phyloP scores from a whole-genome alignment of 2,329 filamentous ascomycete species.

The Arthrobotrys musiformis region DNA sequence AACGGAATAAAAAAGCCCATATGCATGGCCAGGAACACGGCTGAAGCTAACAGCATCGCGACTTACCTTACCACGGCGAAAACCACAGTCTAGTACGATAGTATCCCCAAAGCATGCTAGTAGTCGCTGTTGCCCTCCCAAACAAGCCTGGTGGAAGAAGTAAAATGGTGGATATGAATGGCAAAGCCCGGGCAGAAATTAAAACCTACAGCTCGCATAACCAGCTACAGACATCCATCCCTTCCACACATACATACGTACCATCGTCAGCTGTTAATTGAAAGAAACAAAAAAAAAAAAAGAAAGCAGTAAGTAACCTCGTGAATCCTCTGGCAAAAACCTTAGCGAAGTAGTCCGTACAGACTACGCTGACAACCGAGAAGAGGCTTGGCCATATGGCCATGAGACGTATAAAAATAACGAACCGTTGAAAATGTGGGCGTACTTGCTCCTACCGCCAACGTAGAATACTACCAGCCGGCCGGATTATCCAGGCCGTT shows the following conservation, averaged over 20 bases:
- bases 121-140: background rate
- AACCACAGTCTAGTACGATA: background rate
- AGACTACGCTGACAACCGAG: background rate
- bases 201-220: conserved; percentile 12
- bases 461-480: background rate
- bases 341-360: background rate
- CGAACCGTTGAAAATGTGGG: conserved; percentile 12
- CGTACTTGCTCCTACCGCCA: conserved; percentile 11
- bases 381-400: background rate
- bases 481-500: background rate
- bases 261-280: conserved; percentile 6
- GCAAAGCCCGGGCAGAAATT: conserved; percentile 23
- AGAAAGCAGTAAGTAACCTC: background rate
- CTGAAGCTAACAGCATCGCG: background rate
- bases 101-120: background rate
- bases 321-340: too few species aligned
- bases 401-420: conserved; percentile 11
- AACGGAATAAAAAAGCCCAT: conserved; percentile 21
- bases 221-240: too few species aligned
- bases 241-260: background rate
- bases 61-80: background rate
- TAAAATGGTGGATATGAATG: conserved; percentile 24
- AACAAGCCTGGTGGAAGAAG: background rate
- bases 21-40: conserved; percentile 9
- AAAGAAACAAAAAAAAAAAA: too few species aligned